phyloP scores from a whole-genome alignment of 2,329 filamentous ascomycete species.

The Daldinia eschscholtzii region DNA sequence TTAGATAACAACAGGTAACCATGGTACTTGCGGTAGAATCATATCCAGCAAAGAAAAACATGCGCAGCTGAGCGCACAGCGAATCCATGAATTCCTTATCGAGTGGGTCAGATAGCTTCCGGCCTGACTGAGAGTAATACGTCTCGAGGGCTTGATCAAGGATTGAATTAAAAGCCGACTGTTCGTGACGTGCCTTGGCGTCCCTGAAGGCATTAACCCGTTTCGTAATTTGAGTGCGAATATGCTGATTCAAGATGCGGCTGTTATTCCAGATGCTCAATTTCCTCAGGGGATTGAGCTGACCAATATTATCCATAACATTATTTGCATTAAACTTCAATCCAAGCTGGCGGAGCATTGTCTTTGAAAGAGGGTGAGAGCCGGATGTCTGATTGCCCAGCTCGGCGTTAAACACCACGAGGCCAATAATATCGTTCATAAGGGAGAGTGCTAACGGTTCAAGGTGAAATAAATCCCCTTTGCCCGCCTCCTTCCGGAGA shows the following conservation, averaged over 20 bases:
- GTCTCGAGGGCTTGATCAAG: conserved; percentile 52
- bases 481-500: conserved; percentile 43
- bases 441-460: conserved; percentile 49
- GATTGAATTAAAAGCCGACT: conserved; percentile 48
- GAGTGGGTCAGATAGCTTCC: conserved; percentile 37
- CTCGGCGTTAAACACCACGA: conserved; percentile 51
- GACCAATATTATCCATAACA: conserved; percentile 46
- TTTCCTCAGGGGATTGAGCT: conserved; percentile 49
- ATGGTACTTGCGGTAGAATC: conserved; percentile 56
- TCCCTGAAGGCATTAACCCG: conserved; percentile 44
- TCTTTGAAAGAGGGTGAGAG: conserved; percentile 50
- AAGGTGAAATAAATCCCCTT: conserved; percentile 41
- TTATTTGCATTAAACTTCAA: conserved; percentile 49
- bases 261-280: conserved; percentile 53
- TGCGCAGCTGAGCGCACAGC: conserved; percentile 52
- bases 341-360: conserved; percentile 49
- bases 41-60: conserved; percentile 57
- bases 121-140: conserved; percentile 49
- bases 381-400: conserved; percentile 50
- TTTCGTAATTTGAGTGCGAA: conserved; percentile 48
- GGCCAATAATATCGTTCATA: conserved; percentile 53
- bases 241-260: conserved; percentile 49
- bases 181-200: conserved; percentile 42
- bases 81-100: conserved; percentile 50
- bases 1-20: conserved; percentile 49